These are phyloP conservation scores for Mycena floridula DNA, from an alignment of 768 basidiomycete species.

Conservation along the genomic window DNA sequence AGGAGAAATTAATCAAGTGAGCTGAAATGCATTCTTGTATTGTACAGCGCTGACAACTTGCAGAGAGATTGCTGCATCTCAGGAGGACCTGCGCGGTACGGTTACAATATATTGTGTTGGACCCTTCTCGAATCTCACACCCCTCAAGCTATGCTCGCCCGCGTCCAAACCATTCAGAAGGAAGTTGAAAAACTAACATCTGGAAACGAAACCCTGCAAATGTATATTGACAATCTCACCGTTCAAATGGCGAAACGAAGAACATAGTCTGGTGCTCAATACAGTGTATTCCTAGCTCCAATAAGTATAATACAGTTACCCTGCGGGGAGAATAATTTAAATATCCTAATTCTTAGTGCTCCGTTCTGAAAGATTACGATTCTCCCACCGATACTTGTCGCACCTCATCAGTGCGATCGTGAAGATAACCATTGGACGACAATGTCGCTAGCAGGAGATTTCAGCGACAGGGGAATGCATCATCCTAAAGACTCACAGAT, in stretches of 20 bases:
- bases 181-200: slow-evolving; percentile 79
- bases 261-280: slow-evolving; percentile 2
- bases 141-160: slow-evolving; percentile 52
- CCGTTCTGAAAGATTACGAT: background rate
- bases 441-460: slow-evolving; percentile 44
- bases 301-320: background rate
- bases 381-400: no score
- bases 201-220: slow-evolving; percentile 77
- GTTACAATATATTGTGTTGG: slow-evolving; percentile 13
- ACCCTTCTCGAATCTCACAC: slow-evolving; percentile 2
- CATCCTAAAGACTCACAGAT: slow-evolving; percentile 49
- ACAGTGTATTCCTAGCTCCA: background rate
- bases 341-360: background rate
- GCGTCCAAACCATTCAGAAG: slow-evolving; percentile 63
- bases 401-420: slow-evolving; percentile 69
- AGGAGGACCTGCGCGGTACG: slow-evolving; percentile 73
- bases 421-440: slow-evolving; percentile 83
- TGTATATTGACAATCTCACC: slow-evolving; percentile 87
- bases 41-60: slow-evolving; percentile 1
- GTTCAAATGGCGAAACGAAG: slow-evolving; percentile 81
- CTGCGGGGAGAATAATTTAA: background rate
- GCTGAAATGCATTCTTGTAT: slow-evolving; percentile 15
- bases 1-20: slow-evolving; percentile 75
- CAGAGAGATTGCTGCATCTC: slow-evolving; percentile 72
- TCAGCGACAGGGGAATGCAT: background rate